Base-by-base conservation (phyloP, 2,329 filamentous ascomycete species). In the Neodidymelliopsis sp. region DNA sequence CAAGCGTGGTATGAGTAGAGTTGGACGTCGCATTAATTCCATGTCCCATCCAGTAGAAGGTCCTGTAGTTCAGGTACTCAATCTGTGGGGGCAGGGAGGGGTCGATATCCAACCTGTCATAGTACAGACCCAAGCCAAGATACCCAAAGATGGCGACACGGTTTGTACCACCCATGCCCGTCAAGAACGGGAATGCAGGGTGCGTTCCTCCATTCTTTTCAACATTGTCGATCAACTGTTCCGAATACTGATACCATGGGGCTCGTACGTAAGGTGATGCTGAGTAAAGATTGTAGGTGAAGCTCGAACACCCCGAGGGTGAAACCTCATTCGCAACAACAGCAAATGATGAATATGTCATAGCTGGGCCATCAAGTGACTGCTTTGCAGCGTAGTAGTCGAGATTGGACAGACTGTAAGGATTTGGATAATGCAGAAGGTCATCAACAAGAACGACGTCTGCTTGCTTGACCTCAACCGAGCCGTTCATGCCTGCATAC, bases 371-470 rank as follows among this genome's bases (percentile, higher is more conserved):
- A 56, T 88, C 80, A 1, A 81, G 74, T 1, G 85, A 87, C 69
- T 89, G 86, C 44, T 84, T 86, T 33, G 82, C 82, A 4, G 87
- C 85, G 60, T 89, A 89, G 62, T 88, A 89, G 58, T 88, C 84
- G 15, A 89, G 70, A 56, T 89, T 83, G 22, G 74, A 77, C 35
- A 82, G 67, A 11, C 79, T 79, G 57, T 81, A 77, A 31, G 83
- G 81, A 37, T 82, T 76, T 4, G 79, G 78, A 55, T 83, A 88
- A 45, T 82, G 80, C 2, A 89, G 67, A 2, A 87, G 82, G 61
- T 85, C 88, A 5, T 84, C 86, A 33, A 85, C 78, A 24, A 90
- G 72, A 19, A 89, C 83, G 11, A 89, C 81, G 68, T 89, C 86
- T 1, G 86, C 87, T 66, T 90, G 87, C 65, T 90, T 90, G 37